Evolutionary conservation across 2,329 filamentous ascomycete species (phyloP), one percentile per base, ranked within the genome.

Genomic region (Fusarium globosum): DNA sequence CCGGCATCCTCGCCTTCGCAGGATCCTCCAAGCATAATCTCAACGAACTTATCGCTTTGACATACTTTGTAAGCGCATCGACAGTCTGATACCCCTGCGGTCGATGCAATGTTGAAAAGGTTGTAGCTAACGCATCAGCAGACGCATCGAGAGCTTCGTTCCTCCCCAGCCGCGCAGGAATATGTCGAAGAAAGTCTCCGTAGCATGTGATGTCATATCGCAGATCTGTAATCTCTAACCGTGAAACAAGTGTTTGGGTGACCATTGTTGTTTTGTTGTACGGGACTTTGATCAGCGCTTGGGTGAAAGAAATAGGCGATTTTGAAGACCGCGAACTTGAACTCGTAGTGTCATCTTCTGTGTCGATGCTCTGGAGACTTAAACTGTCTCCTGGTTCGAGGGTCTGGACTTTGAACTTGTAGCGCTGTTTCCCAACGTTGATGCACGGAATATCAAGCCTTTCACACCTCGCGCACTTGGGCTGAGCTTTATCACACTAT

Each of bases 191-290:
- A 69, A 85, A 88, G 1, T 76, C 72, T 2, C 86, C 87, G 67
- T 86, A 88, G 20, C 83, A 85, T 46, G 79, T 79, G 12, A 88
- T 72, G 49, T 87, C 86, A 69, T 85, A 88, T 23, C 84, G 80
- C 23, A 86, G 78, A 51, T 88, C 85, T 0, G 80, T 82, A 7
- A 84, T 78, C 33, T 81, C 72, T 4, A 86, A 80, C 53, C 76
- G 76, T 56, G 66, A 81, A 55, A 76, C 82, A 59, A 78, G 76
- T 4, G 77, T 74, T 12, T 73, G 69, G 0, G 76, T 69, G 7
- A 77, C 65, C 6, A 33, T 67, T 6, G 77, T 80, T 2, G 81
- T 68, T 21, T 78, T 72, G 59, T 82, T 85, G 41, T 69, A 78
- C 2, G 83, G 83, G 4, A 72, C 56, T 20, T 39, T 71, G 2